phyloP scores from a whole-genome alignment of 352 stramenopile genomes.

The Globisporangium sylvaticum region DNA sequence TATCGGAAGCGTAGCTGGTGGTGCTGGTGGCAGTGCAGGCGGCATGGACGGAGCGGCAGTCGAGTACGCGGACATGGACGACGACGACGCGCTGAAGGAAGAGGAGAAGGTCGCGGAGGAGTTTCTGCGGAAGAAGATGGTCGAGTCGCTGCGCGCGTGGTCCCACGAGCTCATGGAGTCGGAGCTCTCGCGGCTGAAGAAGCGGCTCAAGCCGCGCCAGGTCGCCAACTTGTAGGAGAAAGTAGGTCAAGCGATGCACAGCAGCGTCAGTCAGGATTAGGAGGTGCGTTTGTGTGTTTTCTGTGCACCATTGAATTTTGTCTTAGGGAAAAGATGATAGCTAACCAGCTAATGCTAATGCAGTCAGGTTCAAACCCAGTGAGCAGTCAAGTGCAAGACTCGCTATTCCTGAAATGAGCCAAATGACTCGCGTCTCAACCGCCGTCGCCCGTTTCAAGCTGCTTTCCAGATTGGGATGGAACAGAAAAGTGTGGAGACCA shows the following conservation, averaged over 20 bases:
- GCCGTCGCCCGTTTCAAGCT: constrained; percentile 1
- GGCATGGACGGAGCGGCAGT: constrained; percentile 10
- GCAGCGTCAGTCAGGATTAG: not conserved
- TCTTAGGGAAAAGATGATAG: not conserved
- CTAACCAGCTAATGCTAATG: not conserved
- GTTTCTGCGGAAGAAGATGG: constrained; percentile 75
- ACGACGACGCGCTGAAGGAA: constrained; percentile 33
- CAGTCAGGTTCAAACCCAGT: not conserved
- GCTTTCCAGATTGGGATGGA: not conserved
- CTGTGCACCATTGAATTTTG: not conserved
- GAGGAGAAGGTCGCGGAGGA: constrained; percentile 38
- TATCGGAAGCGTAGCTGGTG: constrained; percentile 16
- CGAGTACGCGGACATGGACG: constrained; percentile 36
- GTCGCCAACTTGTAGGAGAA: constrained; percentile 39
- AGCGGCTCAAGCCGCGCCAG: constrained; percentile 58
- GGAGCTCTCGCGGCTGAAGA: constrained; percentile 68
- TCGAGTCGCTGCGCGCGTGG: constrained; percentile 60
- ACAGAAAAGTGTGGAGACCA: not conserved
- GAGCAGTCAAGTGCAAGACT: not conserved
- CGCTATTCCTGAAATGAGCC: not conserved
- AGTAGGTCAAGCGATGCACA: not conserved
- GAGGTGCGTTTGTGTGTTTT: not conserved
- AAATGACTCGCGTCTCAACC: not conserved
- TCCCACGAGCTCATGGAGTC: constrained; percentile 69
- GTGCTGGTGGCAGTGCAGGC: not conserved